Evolutionary conservation across 306 rosid genomes (phyloP).

Genomic region (Herpetospermum pedunculosum): DNA sequence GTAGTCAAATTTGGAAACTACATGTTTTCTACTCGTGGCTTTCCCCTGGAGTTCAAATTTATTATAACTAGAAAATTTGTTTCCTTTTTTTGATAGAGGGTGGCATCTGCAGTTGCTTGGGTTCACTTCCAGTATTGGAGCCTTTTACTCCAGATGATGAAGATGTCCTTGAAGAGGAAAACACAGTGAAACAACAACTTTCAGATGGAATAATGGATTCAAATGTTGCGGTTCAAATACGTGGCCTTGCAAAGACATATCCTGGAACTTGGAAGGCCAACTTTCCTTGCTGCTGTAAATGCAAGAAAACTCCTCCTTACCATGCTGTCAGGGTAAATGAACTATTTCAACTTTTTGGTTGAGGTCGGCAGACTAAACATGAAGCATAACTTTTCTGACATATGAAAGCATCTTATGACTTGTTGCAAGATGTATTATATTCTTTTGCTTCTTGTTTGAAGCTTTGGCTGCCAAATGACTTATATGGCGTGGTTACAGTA

Average conservation of each 20-base stretch:
- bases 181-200: constrained; percentile 38
- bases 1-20: constrained; percentile 17
- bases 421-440: not conserved
- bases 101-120: constrained; percentile 56
- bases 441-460: not conserved
- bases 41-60: not conserved
- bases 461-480: not conserved
- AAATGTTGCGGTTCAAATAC: constrained; percentile 69
- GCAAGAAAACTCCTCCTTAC: constrained; percentile 41
- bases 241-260: constrained; percentile 69
- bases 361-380: not conserved
- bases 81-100: constrained; percentile 43
- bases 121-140: constrained; percentile 36
- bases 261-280: constrained; percentile 39
- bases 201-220: constrained; percentile 29
- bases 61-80: constrained; percentile 4
- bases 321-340: constrained; percentile 67
- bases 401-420: not conserved
- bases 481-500: not conserved
- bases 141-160: constrained; percentile 53
- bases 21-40: not conserved
- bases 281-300: constrained; percentile 43
- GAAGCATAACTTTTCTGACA: not conserved
- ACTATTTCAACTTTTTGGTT: constrained; percentile 1
- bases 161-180: constrained; percentile 85